Evolutionary conservation across 176 grass and related monocot species (phyloP).

Genomic region (Oryza officinalis): DNA sequence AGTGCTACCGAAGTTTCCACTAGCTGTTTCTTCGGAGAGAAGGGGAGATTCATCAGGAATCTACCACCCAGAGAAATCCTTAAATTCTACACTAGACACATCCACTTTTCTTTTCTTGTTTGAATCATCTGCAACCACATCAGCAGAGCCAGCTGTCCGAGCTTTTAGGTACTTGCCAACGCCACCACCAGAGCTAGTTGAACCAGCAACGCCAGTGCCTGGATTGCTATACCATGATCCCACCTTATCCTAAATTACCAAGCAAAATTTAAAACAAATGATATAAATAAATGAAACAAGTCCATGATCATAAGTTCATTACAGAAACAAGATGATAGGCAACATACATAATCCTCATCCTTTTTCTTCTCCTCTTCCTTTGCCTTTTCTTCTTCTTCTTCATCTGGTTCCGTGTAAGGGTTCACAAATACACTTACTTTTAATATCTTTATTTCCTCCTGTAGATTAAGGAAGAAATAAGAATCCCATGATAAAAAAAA

Average conservation of each 20-base stretch:
- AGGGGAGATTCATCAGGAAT: neutral
- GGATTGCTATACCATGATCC: slow-evolving; percentile 93
- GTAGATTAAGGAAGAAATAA: slow-evolving; percentile 29
- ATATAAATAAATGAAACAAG: slow-evolving; percentile 24
- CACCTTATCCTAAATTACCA: slow-evolving; percentile 74
- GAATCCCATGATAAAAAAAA: neutral
- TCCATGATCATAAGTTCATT: neutral
- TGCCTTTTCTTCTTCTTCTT: slow-evolving; percentile 88
- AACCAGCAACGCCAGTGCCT: slow-evolving; percentile 60
- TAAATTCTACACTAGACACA: slow-evolving; percentile 64
- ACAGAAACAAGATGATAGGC: slow-evolving; percentile 26
- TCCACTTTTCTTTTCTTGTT: slow-evolving; percentile 85
- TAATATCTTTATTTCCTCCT: slow-evolving; percentile 98
- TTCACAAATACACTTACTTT: slow-evolving; percentile 78
- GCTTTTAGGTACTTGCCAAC: slow-evolving; percentile 91
- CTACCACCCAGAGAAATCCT: slow-evolving; percentile 94
- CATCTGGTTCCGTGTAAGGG: slow-evolving; percentile 85
- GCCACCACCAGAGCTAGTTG: slow-evolving; percentile 55
- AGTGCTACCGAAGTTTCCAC: neutral
- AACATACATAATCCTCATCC: slow-evolving; percentile 75
- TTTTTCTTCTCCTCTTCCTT: slow-evolving; percentile 75
- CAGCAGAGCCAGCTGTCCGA: slow-evolving; percentile 46
- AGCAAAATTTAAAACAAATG: slow-evolving; percentile 6
- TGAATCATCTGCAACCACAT: slow-evolving; percentile 46
- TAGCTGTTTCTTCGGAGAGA: neutral